Base-by-base conservation (phyloP, 352 stramenopile genomes). In the Globisporangium splendens region DNA sequence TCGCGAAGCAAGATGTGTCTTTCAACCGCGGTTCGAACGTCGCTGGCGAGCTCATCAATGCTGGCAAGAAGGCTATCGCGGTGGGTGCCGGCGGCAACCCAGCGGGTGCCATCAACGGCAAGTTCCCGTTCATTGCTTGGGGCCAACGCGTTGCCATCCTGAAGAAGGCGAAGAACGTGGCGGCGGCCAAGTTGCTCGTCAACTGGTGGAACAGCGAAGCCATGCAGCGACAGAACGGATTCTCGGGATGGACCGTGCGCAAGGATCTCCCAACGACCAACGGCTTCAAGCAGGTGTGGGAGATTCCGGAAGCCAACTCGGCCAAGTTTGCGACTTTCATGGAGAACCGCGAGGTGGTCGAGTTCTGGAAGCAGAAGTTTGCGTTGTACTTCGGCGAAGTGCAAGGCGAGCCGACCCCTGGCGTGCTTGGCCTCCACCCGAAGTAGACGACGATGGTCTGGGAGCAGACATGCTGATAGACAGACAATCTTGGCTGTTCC, bases 331-430 rank as follows among this genome's bases (percentile, higher is more conserved):
- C 52, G 0, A 64, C 46, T 49, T 87, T 79, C 63, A 85, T 85
- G 74, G 70, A 67, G 46, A 68, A 85, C 61, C 74, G 72, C 38
- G 72, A 66, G 46, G 17, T 42, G 14, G 43, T 79, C n/a, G 77
- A 87, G 61, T 43, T 66, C 18, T 69, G 72, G 53, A 67, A 68
- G 44, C 24, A 59, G 46, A 88, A 68, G n/a, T 78, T 88, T 46
- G 38, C 66, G 38, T 44, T 88, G 35, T 85, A 83, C 77, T 74
- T 88, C 47, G 72, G 72, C 28, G 74, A 88, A 44, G 75, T 82
- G 42, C 62, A 69, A 42, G 72, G 70, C 65, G 54, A 74, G 56
- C 66, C 72, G 33, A 78, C 62, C 10, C 68, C 66, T 1, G 73
- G 74, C 5, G 54, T 57, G 44, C 62, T 80, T 31, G 74, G 70